Conservation (phyloP, 1,284 basidiomycete genomes). For the Schizophyllum commune region DNA sequence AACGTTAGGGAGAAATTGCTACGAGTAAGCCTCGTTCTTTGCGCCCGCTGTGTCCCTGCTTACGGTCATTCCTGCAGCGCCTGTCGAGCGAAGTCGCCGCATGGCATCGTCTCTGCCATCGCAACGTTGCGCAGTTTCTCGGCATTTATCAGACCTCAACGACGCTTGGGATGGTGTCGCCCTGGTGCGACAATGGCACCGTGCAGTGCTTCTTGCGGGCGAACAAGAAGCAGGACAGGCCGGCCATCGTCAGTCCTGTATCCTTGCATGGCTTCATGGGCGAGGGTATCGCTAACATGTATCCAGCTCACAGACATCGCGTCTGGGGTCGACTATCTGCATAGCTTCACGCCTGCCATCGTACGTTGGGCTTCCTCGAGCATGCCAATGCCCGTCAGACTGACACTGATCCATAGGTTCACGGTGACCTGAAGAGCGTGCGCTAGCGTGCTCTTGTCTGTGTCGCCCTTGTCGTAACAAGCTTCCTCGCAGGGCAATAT, state of each 20-base stretch:
- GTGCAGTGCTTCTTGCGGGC: conserved; percentile 38
- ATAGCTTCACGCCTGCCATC: conserved; percentile 40
- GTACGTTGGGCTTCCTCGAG: too few relatives aligned
- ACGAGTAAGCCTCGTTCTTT: conserved; percentile 32
- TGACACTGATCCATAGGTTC: too few relatives aligned
- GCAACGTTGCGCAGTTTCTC: conserved; percentile 41
- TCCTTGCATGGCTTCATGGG: not conserved
- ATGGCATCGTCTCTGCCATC: conserved; percentile 46
- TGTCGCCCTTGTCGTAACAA: too few relatives aligned
- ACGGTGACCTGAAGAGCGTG: conserved; percentile 53
- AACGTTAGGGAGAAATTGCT: conserved; percentile 43
- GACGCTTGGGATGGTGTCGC: conserved; percentile 51
- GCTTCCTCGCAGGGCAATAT: conserved; percentile 34
- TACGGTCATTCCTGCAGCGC: too few relatives aligned
- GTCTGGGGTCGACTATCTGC: conserved; percentile 44
- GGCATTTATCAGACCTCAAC: conserved; percentile 40
- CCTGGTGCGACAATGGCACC: conserved; percentile 52
- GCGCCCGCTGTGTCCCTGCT: not conserved
- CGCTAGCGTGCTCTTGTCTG: conserved; percentile 10
- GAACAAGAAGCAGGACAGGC: conserved; percentile 30
- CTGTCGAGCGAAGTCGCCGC: conserved; percentile 44
- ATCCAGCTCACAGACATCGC: conserved; percentile 44
- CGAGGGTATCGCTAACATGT: conserved; percentile 12
- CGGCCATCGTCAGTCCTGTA: conserved; percentile 37
- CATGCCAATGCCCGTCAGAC: too few relatives aligned